Conservation (phyloP, 2,329 filamentous ascomycete species). For the Sclerotinia borealis region DNA sequence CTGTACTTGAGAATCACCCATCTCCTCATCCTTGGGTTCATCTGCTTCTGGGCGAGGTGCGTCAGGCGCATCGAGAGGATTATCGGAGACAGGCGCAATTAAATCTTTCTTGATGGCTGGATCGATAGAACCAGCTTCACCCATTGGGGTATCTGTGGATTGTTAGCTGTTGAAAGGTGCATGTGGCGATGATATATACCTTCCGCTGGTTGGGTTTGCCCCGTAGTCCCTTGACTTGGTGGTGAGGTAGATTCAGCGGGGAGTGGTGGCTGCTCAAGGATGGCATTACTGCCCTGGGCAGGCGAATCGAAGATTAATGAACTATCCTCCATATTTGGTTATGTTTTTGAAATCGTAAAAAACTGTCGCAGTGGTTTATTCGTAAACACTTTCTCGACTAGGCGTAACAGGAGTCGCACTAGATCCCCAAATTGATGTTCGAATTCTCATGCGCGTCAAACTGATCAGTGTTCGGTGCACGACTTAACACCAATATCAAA, state of each 20-base stretch:
- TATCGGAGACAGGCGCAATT: slow-evolving; percentile 52
- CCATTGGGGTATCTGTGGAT: slow-evolving; percentile 56
- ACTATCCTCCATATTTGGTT: slow-evolving; percentile 51
- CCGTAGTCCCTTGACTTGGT: slow-evolving; percentile 27
- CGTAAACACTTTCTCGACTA: slow-evolving; percentile 7
- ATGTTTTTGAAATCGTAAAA: slow-evolving; percentile 15
- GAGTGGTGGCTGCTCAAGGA: slow-evolving; percentile 49
- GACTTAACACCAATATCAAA: background rate
- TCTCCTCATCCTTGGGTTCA: slow-evolving; percentile 68
- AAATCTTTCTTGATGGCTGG: slow-evolving; percentile 51
- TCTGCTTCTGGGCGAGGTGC: slow-evolving; percentile 57
- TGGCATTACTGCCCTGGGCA: slow-evolving; percentile 49
- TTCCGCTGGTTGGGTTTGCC: slow-evolving; percentile 36
- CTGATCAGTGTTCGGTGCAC: background rate
- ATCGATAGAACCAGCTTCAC: slow-evolving; percentile 41
- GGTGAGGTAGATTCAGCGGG: slow-evolving; percentile 37
- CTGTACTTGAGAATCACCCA: slow-evolving; percentile 57
- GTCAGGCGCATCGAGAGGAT: slow-evolving; percentile 63
- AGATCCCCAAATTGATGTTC: slow-evolving; percentile 14
- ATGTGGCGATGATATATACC: slow-evolving; percentile 36
- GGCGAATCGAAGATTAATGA: slow-evolving; percentile 52
- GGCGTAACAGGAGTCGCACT: slow-evolving; percentile 15
- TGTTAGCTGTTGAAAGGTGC: slow-evolving; percentile 5
- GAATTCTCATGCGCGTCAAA: slow-evolving; percentile 14
- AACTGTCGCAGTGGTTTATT: slow-evolving; percentile 29